Evolutionary conservation across 2,329 filamentous ascomycete species (phyloP).

Genomic region (Xylariales sp.): DNA sequence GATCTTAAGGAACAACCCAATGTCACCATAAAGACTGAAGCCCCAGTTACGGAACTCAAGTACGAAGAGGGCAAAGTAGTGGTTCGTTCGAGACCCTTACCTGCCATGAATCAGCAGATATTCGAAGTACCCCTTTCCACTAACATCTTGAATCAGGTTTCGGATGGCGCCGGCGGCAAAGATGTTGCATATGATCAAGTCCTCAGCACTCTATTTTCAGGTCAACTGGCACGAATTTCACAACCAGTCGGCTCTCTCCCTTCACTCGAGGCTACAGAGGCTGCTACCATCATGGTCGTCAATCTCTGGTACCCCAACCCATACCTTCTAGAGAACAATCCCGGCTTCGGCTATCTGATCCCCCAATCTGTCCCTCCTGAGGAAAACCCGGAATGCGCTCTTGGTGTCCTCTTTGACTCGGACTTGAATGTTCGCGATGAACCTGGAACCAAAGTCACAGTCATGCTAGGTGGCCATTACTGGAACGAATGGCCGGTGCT

Average conservation of each 20-base stretch:
- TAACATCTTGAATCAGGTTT: constrained; percentile 1
- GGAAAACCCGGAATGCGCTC: constrained; percentile 75
- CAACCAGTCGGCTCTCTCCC: constrained; percentile 32
- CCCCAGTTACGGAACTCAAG: constrained; percentile 44
- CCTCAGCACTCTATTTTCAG: constrained; percentile 59
- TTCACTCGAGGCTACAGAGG: constrained; percentile 49
- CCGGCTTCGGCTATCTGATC: constrained; percentile 89
- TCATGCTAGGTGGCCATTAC: constrained; percentile 93
- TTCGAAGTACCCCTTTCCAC: too few species aligned
- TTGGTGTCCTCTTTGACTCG: constrained; percentile 91
- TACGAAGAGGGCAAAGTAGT: constrained; percentile 30
- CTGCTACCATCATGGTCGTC: constrained; percentile 84
- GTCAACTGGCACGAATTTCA: constrained; percentile 35
- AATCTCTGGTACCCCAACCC: constrained; percentile 78
- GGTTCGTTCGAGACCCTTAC: constrained; percentile 14
- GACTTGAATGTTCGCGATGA: constrained; percentile 40
- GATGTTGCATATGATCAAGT: constrained; percentile 47
- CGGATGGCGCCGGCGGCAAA: constrained; percentile 12
- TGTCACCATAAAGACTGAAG: constrained; percentile 51
- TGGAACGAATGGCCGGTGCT: constrained; percentile 62
- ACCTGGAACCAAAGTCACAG: constrained; percentile 77
- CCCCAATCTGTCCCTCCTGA: constrained; percentile 66
- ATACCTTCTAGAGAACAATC: constrained; percentile 53
- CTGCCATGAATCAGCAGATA: too few species aligned
- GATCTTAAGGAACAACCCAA: constrained; percentile 50